Evolutionary conservation across 352 stramenopile genomes (phyloP).

Genomic region (Pythium grandisporangium): DNA sequence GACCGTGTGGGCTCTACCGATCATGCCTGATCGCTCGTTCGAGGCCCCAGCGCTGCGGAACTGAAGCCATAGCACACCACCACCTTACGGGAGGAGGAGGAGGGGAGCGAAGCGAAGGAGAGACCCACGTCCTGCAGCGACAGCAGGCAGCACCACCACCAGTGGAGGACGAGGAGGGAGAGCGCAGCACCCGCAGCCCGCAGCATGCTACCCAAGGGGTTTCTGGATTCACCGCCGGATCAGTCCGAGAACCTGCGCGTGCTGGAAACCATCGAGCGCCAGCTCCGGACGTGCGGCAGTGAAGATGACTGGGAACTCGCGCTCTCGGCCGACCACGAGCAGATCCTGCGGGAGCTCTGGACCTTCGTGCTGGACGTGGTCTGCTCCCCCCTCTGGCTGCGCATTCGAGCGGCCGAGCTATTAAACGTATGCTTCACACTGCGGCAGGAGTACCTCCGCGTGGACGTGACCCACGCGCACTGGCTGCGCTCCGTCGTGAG

Average conservation of each 20-base stretch:
- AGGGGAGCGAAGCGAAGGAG: no score
- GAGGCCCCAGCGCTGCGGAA: no score
- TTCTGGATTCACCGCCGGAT: conserved; percentile 43
- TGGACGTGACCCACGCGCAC: conserved; percentile 15
- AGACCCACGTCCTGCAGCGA: not conserved
- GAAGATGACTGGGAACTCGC: conserved; percentile 9
- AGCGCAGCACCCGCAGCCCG: no score
- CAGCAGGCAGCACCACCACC: no score
- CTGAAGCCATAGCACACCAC: not conserved
- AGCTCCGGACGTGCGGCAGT: conserved; percentile 12
- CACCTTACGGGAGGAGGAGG: no score
- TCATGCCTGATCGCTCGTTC: no score
- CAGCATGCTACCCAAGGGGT: conserved; percentile 11
- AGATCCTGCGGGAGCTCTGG: conserved; percentile 40
- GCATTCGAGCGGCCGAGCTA: conserved; percentile 45
- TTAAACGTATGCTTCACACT: conserved; percentile 35
- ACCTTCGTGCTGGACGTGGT: conserved; percentile 56
- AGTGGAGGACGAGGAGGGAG: no score
- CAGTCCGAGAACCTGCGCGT: conserved; percentile 35
- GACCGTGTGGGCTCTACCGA: no score
- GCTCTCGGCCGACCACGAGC: conserved; percentile 9
- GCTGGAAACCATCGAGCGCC: conserved; percentile 33
- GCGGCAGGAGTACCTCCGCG: conserved; percentile 13
- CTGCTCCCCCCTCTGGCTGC: conserved; percentile 53
- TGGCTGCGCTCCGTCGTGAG: conserved; percentile 61